Conservation (phyloP, 2,329 filamentous ascomycete genomes). For the Diaporthe amygdali region DNA sequence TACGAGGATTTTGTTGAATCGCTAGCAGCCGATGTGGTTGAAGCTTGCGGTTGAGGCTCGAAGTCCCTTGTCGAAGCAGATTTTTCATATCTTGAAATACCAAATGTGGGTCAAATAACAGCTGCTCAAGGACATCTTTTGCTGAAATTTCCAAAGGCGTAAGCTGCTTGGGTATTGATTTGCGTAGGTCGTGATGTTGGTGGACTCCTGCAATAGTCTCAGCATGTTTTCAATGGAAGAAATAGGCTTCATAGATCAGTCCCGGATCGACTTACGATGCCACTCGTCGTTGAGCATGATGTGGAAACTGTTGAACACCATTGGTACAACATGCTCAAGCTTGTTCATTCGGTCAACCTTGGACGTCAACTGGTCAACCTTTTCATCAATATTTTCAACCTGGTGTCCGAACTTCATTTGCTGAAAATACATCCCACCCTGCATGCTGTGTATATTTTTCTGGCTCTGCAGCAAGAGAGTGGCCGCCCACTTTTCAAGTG, state of each 20-base stretch:
- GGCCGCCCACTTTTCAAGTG: not conserved
- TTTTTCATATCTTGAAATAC: not conserved
- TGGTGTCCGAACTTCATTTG: not conserved
- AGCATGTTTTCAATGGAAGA: not conserved
- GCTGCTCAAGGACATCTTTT: not conserved
- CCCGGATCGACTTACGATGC: not conserved
- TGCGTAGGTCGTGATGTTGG: fast-evolving
- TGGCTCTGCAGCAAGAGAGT: not conserved
- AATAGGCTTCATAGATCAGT: not conserved
- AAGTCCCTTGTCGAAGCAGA: not conserved
- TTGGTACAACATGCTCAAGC: not conserved
- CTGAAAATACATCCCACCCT: not conserved
- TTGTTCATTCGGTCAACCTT: not conserved
- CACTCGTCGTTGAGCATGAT: not conserved
- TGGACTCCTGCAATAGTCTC: not conserved
- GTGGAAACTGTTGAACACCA: not conserved
- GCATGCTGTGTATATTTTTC: not conserved
- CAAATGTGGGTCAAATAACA: not conserved
- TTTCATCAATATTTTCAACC: not conserved
- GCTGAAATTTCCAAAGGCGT: not conserved
- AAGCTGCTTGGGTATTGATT: not conserved
- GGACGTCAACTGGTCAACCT: not conserved
- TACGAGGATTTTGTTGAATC: not conserved
- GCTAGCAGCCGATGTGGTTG: not conserved
- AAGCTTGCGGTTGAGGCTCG: not conserved